These are phyloP conservation scores for Ogataea zsoltii DNA, from an alignment of 805 yeast species.

Conservation along the genomic window DNA sequence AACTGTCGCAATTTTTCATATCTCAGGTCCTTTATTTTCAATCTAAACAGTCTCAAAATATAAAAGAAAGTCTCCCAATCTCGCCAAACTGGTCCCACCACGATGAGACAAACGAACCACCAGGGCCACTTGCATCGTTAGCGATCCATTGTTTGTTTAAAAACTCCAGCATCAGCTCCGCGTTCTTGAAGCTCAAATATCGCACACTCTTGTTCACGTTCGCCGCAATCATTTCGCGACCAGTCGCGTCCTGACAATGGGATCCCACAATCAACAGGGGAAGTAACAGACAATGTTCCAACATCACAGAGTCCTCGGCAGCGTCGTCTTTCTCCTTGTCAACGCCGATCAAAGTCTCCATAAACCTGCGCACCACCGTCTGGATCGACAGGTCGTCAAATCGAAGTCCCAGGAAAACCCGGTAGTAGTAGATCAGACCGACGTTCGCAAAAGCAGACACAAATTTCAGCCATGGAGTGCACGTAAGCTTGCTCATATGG, in stretches of 20 bases:
- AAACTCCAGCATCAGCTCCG: conserved; percentile 17
- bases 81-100: conserved; percentile 23
- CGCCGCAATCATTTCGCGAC: conserved; percentile 17
- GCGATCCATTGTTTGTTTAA: conserved; percentile 22
- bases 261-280: conserved; percentile 29
- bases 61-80: conserved; percentile 18
- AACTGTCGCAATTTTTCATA: too few relatives aligned
- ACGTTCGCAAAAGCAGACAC: conserved; percentile 26
- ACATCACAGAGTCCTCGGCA: conserved; percentile 5
- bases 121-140: neutral
- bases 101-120: neutral
- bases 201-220: conserved; percentile 14
- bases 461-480: conserved; percentile 23
- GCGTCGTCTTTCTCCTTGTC: neutral
- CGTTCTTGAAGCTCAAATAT: conserved; percentile 26
- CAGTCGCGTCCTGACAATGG: conserved; percentile 16
- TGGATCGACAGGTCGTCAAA: conserved; percentile 17
- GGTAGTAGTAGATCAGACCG: conserved; percentile 25
- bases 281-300: conserved; percentile 30
- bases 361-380: conserved; percentile 17
- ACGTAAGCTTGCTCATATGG: neutral
- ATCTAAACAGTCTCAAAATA: conserved; percentile 13
- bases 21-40: neutral
- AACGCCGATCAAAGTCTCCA: conserved; percentile 3
- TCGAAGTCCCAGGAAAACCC: conserved; percentile 15